Base-by-base conservation (phyloP, 805 yeast species). In the Kodamaea kaohsiungensis region DNA sequence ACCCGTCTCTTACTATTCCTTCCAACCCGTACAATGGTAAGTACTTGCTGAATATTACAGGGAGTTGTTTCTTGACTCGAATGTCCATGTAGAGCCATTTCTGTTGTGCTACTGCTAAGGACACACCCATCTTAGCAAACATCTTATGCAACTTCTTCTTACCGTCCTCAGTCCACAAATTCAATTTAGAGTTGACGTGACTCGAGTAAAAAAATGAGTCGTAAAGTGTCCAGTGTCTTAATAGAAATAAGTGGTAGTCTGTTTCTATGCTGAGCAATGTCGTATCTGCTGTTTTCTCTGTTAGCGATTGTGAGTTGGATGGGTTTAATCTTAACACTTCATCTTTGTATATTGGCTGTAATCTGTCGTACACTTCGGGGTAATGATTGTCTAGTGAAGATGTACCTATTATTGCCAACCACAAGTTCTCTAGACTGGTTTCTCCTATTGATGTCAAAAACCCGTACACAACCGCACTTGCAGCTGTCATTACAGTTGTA, bases 81-180 rank as follows among this genome's bases (percentile, higher is more conserved):
- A 89, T 82, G 65, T 91, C 95, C 86, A 93, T 84, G 67, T 93
- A 96, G 22, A 87, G 78, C 98, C 98, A 95, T 53, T 85, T 85
- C 68, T 95, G 97, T 63, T 86, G 88, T 0, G 98, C 95, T n/a
- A 87, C 86, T 5, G 84, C 87, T 48, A 95, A 75, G 0, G 97
- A 87, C 5, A 95, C 87, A 7, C 99, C 99, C 97, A 96, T 95
- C 61, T 88, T 83, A 1, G 99, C 99, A 73, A 95, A 90, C 82
- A 95, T 80, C 62, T 91, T 91, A 66, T 92, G 96, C 49, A 95
- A 74, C 59, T 85, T 82, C 65, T 89, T 91, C 59, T 87, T 82
- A 5, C 99, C 99, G 54, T 88, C 92, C 64, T 90, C 97, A 33
- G 92, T 87, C 95, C 97, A 95, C 39, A 95, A 73, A 53, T 85